A percentile compares a stretch with the other conserved stretches of the same genome.
phyloP scores from a whole-genome alignment of 192 early-diverging fungal genomes.

The Kickxella alabastrina region DNA sequence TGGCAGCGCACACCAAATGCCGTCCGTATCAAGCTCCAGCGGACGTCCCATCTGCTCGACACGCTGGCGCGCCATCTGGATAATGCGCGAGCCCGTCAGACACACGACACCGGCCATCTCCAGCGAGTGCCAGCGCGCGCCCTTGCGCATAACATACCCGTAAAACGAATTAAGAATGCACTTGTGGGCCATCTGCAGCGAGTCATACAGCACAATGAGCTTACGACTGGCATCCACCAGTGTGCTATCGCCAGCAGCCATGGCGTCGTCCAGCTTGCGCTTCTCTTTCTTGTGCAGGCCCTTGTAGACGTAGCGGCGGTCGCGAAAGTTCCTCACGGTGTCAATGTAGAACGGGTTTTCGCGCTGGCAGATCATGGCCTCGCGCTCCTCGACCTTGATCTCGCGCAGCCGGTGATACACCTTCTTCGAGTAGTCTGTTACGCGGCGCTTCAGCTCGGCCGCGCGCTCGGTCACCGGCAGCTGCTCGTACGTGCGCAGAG shows the following conservation, averaged over 20 bases:
- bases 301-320: slow-evolving; percentile 98
- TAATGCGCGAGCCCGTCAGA: slow-evolving; percentile 92
- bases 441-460: slow-evolving; percentile 67
- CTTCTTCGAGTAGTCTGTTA: slow-evolving; percentile 82
- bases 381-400: slow-evolving; percentile 74
- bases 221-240: slow-evolving; percentile 81
- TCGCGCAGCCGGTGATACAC: slow-evolving; percentile 83
- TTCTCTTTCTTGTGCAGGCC: slow-evolving; percentile 90
- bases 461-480: slow-evolving; percentile 66
- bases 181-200: slow-evolving; percentile 97
- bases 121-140: slow-evolving; percentile 96
- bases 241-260: slow-evolving; percentile 57
- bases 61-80: slow-evolving; percentile 90
- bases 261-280: slow-evolving; percentile 72
- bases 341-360: slow-evolving; percentile 99
- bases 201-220: slow-evolving; percentile 94
- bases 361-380: slow-evolving; percentile 92
- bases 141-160: slow-evolving; percentile 99
- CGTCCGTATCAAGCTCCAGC: slow-evolving; percentile 97
- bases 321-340: slow-evolving; percentile 93
- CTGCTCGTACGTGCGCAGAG: slow-evolving; percentile 62
- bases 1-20: slow-evolving; percentile 98
- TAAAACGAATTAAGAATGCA: slow-evolving; percentile 94
- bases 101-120: slow-evolving; percentile 99
- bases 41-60: slow-evolving; percentile 93